These are phyloP conservation scores for Musa troglodytarum DNA, from an alignment of 176 grass and related monocot genomes.

Conservation along the genomic window DNA sequence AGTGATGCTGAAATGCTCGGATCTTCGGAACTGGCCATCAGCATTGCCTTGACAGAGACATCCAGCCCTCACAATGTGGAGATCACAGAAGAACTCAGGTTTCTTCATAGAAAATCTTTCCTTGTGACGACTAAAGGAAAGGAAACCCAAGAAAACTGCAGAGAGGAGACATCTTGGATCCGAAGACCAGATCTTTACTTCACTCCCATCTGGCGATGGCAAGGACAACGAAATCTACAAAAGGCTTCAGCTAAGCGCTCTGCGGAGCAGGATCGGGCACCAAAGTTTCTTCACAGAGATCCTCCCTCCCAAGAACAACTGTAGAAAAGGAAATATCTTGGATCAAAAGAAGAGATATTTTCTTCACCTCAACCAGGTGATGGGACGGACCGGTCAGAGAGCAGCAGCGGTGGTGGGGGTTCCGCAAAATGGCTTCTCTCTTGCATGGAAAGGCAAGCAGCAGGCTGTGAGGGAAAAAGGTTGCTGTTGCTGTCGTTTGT, in stretches of 20 bases:
- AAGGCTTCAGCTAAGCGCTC: no score
- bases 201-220: no score
- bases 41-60: neutral
- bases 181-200: no score
- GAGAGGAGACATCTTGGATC: no score
- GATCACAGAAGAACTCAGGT: no score
- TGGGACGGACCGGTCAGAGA: neutral
- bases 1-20: neutral
- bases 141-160: no score
- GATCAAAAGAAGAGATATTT: neutral
- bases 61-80: no score
- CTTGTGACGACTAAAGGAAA: no score
- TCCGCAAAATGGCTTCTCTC: slow-evolving; percentile 1
- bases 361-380: neutral
- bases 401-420: neutral
- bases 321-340: neutral
- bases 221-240: no score
- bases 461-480: neutral
- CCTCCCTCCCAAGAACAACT: neutral
- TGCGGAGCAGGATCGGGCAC: neutral
- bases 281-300: neutral
- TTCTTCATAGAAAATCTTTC: no score
- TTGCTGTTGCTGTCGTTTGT: neutral
- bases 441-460: neutral
- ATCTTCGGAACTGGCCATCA: neutral